Conservation (phyloP, 306 rosid genomes). For the Mucuna pruriens region DNA sequence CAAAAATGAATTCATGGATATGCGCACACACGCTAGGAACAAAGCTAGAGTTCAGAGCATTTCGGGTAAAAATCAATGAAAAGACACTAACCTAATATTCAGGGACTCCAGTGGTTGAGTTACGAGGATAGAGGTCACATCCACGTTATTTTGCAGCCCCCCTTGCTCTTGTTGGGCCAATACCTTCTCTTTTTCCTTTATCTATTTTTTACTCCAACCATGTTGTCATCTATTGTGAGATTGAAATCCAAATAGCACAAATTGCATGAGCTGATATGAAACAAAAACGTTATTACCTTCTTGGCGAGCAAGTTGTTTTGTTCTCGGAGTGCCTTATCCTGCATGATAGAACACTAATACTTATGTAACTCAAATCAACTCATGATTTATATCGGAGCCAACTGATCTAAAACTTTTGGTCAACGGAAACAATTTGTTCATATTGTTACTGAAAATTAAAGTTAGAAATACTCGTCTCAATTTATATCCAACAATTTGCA, state of each 20-base stretch:
- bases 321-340: slow-evolving; percentile 80
- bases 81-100: slow-evolving; percentile 51
- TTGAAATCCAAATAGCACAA: slow-evolving; percentile 12
- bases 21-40: background rate
- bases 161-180: slow-evolving; percentile 40
- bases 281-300: slow-evolving; percentile 46
- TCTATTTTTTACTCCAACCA: slow-evolving; percentile 48
- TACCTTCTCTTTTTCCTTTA: slow-evolving; percentile 72
- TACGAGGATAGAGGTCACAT: slow-evolving; percentile 31
- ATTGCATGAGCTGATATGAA: background rate
- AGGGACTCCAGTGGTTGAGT: slow-evolving; percentile 53
- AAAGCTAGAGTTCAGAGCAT: background rate
- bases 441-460: slow-evolving; percentile 5
- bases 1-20: background rate
- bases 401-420: background rate
- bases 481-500: background rate
- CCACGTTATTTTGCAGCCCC: slow-evolving; percentile 44
- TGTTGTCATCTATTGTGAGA: background rate
- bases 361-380: background rate
- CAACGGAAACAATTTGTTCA: background rate
- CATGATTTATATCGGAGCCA: background rate
- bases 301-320: slow-evolving; percentile 69
- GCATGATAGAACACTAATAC: slow-evolving; percentile 21
- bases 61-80: background rate
- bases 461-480: background rate